Evolutionary conservation across 306 rosid species (phyloP), one percentile per base, ranked within the genome.

Genomic region (Lathyrus tuberosus): DNA sequence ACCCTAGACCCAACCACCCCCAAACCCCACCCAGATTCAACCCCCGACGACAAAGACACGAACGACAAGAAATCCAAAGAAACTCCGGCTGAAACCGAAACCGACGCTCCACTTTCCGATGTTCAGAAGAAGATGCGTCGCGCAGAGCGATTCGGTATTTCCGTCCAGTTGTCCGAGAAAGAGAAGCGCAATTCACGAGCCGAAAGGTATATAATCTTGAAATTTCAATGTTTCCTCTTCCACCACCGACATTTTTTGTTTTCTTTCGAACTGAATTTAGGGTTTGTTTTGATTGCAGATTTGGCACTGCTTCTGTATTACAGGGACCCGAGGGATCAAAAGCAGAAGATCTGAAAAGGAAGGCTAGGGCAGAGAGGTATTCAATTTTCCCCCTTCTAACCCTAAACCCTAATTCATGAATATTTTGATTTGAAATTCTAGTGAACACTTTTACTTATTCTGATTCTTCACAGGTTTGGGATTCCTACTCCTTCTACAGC

Each of bases 161-260:
- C 96, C 13, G 86, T 86, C 22, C 94, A 82, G 81, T 61, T 90
- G 5, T 83, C 93, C 10, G 91, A 90, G 64, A 82, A 86, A 52
- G 96, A 90, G 75, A 93, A 90, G 82, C 97, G 96, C 66, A 88
- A 88, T 76, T 88, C 98, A 38, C 85, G 98, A 10, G 96, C 96
- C 1, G 96, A 93, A 78, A 90, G 97, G 98, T 93, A 28, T 10
- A 4, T 10, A 5, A 3, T 49, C 9, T 14, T 26, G 4, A 26
- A 26, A 26, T 26, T 26, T 26, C 30, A 26, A 26, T 0, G 40
- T 35, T 35, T 35, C 40, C 2, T 35, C 40, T 35, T 35, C 40
- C 40, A 35, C 40, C 40, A 35, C 40, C 40, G 40, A 35, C 40
- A 35, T 1, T 7, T 35, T 1, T 35, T 2, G 10, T 1, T 35